Evolutionary conservation across 75 land plant genomes (phyloP), one percentile per base, ranked within the genome.

Genomic region (Picea glauca): DNA sequence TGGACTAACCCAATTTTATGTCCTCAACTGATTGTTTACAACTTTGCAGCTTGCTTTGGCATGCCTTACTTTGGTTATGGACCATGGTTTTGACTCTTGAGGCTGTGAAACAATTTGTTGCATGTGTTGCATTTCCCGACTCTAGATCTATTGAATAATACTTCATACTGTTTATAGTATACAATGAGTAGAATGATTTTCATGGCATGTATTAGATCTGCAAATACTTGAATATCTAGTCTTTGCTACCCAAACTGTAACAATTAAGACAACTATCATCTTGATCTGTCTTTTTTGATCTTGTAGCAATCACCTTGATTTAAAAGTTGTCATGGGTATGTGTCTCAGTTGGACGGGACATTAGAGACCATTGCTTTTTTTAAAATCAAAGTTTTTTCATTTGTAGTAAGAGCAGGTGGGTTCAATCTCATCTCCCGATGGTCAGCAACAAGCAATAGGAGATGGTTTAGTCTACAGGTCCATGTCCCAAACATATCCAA

Each of bases 341-440:
- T n/a, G n/a, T 18, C 62, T 61, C 18, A 18, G 18, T 61, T 61
- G 18, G 18, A n/a, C 18, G 3, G 4, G 18, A 2, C 62, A 18
- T 18, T 62, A 21, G 63, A 62, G 18, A 18, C 21, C 63, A 18
- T 62, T 62, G 21, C 18, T 18, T n/a, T 61, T 18, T 4, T 62
- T 62, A 6, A 18, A 62, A 18, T 62, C 0, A 18, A 62, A 62
- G 21, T 62, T 18, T 62, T 62, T 62, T 62, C 21, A 62, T 62
- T 14, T 62, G 56, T 82, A 73, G 17, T 78, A 92, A 89, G 88
- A 82, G 62, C 92, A 87, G 60, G 5, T 85, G 40, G 90, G 85
- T 0, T 85, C 91, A 54, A 79, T 80, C 75, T 83, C 88, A 60
- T 81, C 91, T 80, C 68, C 90, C 18, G 89, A 87, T 57, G 81